These are phyloP conservation scores for Immersiella caudata DNA, from an alignment of 495 filamentous ascomycete species.

Conservation along the genomic window DNA sequence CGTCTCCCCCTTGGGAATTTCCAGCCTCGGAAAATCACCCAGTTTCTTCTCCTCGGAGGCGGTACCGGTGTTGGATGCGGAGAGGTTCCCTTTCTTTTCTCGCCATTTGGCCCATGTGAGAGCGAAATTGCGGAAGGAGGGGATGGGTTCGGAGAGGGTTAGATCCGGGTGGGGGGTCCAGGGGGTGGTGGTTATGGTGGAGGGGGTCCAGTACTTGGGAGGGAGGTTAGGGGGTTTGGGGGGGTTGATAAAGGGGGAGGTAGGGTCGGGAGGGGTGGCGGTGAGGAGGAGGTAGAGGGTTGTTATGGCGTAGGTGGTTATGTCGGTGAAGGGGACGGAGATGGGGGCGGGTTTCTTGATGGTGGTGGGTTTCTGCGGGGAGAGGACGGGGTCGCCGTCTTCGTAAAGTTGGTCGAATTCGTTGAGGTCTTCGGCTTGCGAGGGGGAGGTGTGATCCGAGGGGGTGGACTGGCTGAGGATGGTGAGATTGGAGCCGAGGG, in stretches of 20 bases:
- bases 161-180: background rate
- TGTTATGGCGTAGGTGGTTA: background rate
- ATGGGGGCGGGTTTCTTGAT: background rate
- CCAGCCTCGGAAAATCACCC: background rate
- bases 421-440: background rate
- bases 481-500: background rate
- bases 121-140: background rate
- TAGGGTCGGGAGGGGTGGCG: background rate
- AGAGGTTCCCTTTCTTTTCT: background rate
- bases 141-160: background rate
- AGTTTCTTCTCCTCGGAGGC: background rate
- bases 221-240: background rate
- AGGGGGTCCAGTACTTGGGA: background rate
- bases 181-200: background rate
- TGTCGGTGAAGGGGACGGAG: background rate
- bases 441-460: background rate
- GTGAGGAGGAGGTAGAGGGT: background rate
- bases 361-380: background rate
- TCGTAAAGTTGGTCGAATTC: background rate
- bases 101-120: background rate
- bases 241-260: background rate
- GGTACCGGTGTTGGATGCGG: background rate
- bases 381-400: background rate
- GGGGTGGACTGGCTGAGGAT: background rate
- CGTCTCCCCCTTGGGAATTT: background rate